Evolutionary conservation across 73 alveolate genomes (phyloP).

Genomic region (Diophrys appendiculata): DNA sequence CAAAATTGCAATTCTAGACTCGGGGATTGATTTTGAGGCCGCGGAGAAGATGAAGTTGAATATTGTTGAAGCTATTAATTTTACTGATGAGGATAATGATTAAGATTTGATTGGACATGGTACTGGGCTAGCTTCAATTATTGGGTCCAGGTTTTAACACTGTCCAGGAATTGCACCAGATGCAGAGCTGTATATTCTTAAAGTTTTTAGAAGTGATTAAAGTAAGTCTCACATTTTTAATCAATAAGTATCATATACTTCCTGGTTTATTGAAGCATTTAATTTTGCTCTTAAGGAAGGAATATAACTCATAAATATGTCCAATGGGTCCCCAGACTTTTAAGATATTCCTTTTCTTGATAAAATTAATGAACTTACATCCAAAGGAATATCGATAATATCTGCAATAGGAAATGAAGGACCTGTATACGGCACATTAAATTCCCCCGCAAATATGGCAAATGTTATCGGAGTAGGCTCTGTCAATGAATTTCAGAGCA

Average conservation of each 20-base stretch:
- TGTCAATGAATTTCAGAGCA: slow-evolving; percentile 26
- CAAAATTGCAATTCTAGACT: slow-evolving; percentile 61
- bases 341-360: slow-evolving; percentile 53
- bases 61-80: slow-evolving; percentile 7
- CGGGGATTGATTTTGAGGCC: slow-evolving; percentile 16
- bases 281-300: slow-evolving; percentile 43
- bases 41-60: background rate
- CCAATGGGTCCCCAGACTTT: slow-evolving; percentile 65
- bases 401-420: slow-evolving; percentile 77
- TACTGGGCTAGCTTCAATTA: slow-evolving; percentile 52
- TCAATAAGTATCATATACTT: slow-evolving; percentile 43
- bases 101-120: slow-evolving; percentile 53
- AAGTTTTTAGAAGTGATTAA: slow-evolving; percentile 49
- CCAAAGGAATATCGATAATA: slow-evolving; percentile 41
- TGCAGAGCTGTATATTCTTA: slow-evolving; percentile 48
- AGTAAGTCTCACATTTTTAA: too few relatives aligned
- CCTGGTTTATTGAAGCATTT: slow-evolving; percentile 69
- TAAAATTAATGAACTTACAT: slow-evolving; percentile 55
- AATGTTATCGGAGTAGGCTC: slow-evolving; percentile 75
- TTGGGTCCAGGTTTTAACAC: slow-evolving; percentile 23
- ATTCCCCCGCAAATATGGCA: slow-evolving; percentile 63
- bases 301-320: slow-evolving; percentile 50
- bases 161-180: slow-evolving; percentile 74
- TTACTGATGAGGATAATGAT: slow-evolving; percentile 9
- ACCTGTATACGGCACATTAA: slow-evolving; percentile 65